These are phyloP conservation scores for Erigeron canadensis DNA, from an alignment of 129 eudicot species.

Conservation along the genomic window DNA sequence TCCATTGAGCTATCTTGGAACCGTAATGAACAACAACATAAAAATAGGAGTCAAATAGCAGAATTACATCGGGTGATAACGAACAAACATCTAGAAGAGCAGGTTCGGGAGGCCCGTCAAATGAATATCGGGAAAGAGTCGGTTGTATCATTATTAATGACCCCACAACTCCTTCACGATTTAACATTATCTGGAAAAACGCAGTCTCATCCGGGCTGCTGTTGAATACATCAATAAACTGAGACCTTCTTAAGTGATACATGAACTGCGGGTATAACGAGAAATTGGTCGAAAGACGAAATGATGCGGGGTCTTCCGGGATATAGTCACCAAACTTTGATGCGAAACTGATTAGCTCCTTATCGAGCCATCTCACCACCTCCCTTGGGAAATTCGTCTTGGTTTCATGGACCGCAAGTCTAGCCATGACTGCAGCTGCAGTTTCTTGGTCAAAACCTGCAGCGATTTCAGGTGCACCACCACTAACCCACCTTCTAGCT, in stretches of 20 bases:
- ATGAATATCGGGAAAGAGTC: slow-evolving; percentile 79
- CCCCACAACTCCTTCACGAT: slow-evolving; percentile 87
- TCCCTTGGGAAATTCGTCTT: slow-evolving; percentile 50
- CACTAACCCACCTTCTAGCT: slow-evolving; percentile 88
- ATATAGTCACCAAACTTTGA: slow-evolving; percentile 85
- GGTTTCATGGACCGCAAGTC: slow-evolving; percentile 74
- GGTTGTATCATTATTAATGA: slow-evolving; percentile 95
- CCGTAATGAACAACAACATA: slow-evolving; percentile 87
- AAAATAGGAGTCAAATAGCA: slow-evolving; percentile 88
- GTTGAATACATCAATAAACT: slow-evolving; percentile 84
- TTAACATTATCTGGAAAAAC: slow-evolving; percentile 76
- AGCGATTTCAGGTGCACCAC: slow-evolving; percentile 66
- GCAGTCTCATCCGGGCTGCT: slow-evolving; percentile 96
- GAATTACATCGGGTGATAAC: slow-evolving; percentile 74
- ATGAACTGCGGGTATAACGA: slow-evolving; percentile 90
- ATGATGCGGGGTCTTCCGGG: slow-evolving; percentile 83
- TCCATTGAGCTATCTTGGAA: slow-evolving; percentile 87
- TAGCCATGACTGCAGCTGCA: slow-evolving; percentile 85
- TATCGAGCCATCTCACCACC: slow-evolving; percentile 82
- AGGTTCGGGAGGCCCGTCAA: slow-evolving; percentile 87
- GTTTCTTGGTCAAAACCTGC: slow-evolving; percentile 96
- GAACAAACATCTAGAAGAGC: slow-evolving; percentile 92
- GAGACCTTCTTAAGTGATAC: slow-evolving; percentile 88
- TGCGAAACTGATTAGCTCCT: slow-evolving; percentile 64
- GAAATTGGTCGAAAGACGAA: slow-evolving; percentile 81